These are phyloP conservation scores for Diaporthe humulicola DNA, from an alignment of 2,329 filamentous ascomycete genomes.

Conservation along the genomic window DNA sequence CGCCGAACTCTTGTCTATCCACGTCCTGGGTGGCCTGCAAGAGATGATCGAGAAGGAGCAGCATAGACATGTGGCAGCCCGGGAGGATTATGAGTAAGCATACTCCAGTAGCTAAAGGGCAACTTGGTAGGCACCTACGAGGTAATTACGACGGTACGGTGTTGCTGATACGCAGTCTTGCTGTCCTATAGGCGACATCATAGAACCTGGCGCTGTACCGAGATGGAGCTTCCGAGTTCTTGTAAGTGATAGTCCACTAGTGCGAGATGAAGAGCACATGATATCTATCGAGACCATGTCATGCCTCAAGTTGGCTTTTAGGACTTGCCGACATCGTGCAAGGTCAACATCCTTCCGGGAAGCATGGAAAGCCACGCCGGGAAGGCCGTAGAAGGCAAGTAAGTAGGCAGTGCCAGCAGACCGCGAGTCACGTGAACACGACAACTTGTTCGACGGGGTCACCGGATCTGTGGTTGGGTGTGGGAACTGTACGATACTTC, in stretches of 20 bases:
- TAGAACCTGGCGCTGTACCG: neutral
- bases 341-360: no score
- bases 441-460: neutral
- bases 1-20: neutral
- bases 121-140: no score
- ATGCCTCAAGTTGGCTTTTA: neutral
- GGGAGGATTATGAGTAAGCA: neutral
- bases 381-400: neutral
- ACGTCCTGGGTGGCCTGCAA: neutral
- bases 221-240: neutral
- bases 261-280: neutral
- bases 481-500: no score
- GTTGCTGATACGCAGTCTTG: neutral
- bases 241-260: no score
- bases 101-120: no score
- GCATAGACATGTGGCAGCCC: neutral
- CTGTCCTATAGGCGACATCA: neutral
- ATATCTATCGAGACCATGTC: neutral
- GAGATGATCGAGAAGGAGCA: neutral
- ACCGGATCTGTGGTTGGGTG: no score
- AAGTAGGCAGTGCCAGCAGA: neutral
- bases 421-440: conserved; percentile 9
- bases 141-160: neutral
- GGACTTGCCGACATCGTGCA: neutral
- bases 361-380: neutral